Conservation (phyloP, 345 rosid genomes). For the Citrus cavaleriei region DNA sequence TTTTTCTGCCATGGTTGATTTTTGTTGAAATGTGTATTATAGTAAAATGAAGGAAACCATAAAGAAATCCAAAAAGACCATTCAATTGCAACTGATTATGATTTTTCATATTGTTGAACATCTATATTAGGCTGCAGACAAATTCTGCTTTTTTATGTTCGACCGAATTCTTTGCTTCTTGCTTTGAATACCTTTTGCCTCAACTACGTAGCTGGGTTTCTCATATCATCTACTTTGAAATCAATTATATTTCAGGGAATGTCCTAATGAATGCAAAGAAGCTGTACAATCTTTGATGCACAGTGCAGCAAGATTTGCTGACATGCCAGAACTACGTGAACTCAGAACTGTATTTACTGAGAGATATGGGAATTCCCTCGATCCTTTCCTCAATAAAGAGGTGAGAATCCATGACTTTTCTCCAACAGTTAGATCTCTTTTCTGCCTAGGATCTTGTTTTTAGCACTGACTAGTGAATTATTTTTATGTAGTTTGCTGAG, state of each 20-base stretch:
- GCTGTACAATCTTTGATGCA: conserved; percentile 65
- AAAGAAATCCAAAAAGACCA: neutral
- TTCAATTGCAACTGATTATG: neutral
- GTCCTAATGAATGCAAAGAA: conserved; percentile 81
- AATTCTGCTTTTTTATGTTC: neutral
- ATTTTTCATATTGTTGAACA: neutral
- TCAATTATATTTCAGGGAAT: conserved; percentile 46
- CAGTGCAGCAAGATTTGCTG: conserved; percentile 89
- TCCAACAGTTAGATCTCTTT: neutral
- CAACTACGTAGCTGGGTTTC: neutral
- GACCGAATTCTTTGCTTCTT: neutral
- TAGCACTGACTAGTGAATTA: neutral
- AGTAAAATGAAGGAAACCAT: neutral
- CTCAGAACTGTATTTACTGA: conserved; percentile 56
- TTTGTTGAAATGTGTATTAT: neutral
- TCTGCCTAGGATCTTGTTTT: neutral
- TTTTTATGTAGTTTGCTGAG: conserved; percentile 45
- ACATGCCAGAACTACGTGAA: conserved; percentile 75
- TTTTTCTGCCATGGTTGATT: neutral
- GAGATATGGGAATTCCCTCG: conserved; percentile 57
- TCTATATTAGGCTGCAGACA: neutral
- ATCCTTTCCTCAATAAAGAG: conserved; percentile 51
- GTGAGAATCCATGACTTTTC: conserved; percentile 22
- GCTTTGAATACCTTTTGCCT: neutral
- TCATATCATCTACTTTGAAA: neutral